Percentiles rank a stretch among this genome's conserved stretches.
phyloP scores from a whole-genome alignment of 495 filamentous ascomycete genomes.

The Daldinia caldariorum region DNA sequence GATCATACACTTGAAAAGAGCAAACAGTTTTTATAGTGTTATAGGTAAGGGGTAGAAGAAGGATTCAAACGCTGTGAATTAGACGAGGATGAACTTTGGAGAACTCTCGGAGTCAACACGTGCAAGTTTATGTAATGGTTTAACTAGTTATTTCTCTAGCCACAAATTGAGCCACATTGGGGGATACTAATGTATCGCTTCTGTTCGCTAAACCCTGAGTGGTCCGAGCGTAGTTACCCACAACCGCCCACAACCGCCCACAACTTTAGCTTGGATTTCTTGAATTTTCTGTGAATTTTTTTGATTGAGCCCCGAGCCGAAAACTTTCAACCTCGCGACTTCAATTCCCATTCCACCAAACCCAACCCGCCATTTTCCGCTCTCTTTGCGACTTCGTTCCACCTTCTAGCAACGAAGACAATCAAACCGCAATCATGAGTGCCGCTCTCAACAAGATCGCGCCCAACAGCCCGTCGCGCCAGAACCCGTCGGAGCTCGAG shows the following conservation, averaged over 20 bases:
- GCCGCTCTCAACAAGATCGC: constrained; percentile 95
- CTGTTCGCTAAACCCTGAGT: constrained; percentile 25
- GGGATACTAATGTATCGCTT: too few relatives aligned
- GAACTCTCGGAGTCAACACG: too few relatives aligned
- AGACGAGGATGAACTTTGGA: neutral
- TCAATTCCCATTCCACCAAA: constrained; percentile 22
- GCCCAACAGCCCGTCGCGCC: constrained; percentile 90
- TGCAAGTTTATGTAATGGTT: too few relatives aligned
- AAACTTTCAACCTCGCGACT: constrained; percentile 12
- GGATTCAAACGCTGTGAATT: too few relatives aligned
- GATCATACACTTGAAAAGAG: neutral
- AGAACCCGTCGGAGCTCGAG: constrained; percentile 95
- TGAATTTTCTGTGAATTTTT: constrained; percentile 23
- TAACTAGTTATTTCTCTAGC: neutral
- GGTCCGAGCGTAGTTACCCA: constrained; percentile 30
- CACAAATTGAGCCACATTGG: neutral
- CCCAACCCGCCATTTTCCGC: constrained; percentile 6
- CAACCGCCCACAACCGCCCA: constrained; percentile 33
- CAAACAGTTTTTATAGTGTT: neutral
- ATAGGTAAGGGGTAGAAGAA: neutral
- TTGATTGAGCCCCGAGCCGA: constrained; percentile 17
- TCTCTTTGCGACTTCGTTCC: constrained; percentile 40
- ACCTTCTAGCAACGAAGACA: constrained; percentile 27
- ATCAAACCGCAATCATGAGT: constrained; percentile 57
- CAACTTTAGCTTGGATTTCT: constrained; percentile 20